Conservation (phyloP, 2,329 filamentous ascomycete genomes). For the Talaromyces sp. region DNA sequence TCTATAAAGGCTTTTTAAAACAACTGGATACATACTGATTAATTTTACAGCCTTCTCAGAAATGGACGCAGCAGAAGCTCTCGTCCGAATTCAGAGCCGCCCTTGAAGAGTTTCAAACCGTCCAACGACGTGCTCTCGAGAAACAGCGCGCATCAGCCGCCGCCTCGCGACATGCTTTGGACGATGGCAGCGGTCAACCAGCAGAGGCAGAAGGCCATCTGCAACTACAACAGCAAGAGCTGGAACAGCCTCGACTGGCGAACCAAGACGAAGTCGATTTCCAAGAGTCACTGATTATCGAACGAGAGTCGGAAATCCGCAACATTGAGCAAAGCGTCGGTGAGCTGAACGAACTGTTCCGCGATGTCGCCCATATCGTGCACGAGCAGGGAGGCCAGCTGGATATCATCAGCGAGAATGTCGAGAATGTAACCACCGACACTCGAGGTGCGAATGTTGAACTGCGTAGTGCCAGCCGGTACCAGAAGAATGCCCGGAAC, state of each 20-base stretch:
- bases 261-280: slow-evolving; percentile 95
- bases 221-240: slow-evolving; percentile 55
- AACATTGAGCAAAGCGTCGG: slow-evolving; percentile 96
- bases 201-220: slow-evolving; percentile 27
- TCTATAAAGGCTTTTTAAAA: slow-evolving; percentile 1
- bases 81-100: slow-evolving; percentile 88
- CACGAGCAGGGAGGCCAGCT: slow-evolving; percentile 87
- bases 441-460: slow-evolving; percentile 83
- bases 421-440: slow-evolving; percentile 75
- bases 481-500: slow-evolving; percentile 92
- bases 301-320: slow-evolving; percentile 93
- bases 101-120: slow-evolving; percentile 82
- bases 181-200: slow-evolving; percentile 48
- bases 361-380: slow-evolving; percentile 97
- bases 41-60: slow-evolving; percentile 73
- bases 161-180: slow-evolving; percentile 75
- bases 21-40: not conserved
- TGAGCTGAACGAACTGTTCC: slow-evolving; percentile 93
- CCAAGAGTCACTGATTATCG: slow-evolving; percentile 90
- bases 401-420: slow-evolving; percentile 82
- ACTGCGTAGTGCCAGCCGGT: slow-evolving; percentile 76
- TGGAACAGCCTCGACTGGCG: slow-evolving; percentile 74
- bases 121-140: slow-evolving; percentile 87
- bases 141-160: slow-evolving; percentile 84
- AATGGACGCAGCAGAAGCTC: slow-evolving; percentile 93